These are phyloP conservation scores for Protomyces inouyei DNA, from an alignment of 1,139 yeast genomes.

Conservation along the genomic window DNA sequence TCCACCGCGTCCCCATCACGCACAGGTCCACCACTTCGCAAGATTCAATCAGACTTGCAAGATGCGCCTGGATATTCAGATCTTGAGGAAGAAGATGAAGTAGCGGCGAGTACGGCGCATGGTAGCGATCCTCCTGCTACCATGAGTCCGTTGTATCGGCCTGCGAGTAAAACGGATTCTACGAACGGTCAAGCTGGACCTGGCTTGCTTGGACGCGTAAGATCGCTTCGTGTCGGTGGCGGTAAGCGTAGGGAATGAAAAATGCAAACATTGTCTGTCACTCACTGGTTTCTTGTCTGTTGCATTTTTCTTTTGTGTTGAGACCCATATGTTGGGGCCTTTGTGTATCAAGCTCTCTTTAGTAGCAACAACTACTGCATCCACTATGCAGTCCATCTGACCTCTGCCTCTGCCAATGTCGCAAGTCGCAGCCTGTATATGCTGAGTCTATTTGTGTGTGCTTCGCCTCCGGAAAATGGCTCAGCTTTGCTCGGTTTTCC, in stretches of 20 bases:
- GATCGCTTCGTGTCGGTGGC: conserved; percentile 23
- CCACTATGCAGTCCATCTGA: too few relatives aligned
- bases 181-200: not conserved
- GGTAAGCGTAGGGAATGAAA: conserved; percentile 3
- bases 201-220: conserved; percentile 13
- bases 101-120: not conserved
- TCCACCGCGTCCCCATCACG: not conserved
- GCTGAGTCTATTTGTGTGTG: too few relatives aligned
- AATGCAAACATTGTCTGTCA: not conserved
- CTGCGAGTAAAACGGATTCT: not conserved
- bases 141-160: conserved; percentile 21
- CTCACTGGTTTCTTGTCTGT: not conserved
- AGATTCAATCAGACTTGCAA: not conserved
- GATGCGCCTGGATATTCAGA: not conserved
- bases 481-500: too few relatives aligned
- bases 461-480: too few relatives aligned
- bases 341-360: too few relatives aligned
- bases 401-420: too few relatives aligned
- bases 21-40: not conserved
- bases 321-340: too few relatives aligned
- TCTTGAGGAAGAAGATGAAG: conserved; percentile 1
- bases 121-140: not conserved
- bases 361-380: too few relatives aligned
- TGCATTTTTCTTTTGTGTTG: too few relatives aligned
- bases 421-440: too few relatives aligned